phyloP scores from a whole-genome alignment of 1,284 basidiomycete genomes.

The Moesziomyces globuligerus region DNA sequence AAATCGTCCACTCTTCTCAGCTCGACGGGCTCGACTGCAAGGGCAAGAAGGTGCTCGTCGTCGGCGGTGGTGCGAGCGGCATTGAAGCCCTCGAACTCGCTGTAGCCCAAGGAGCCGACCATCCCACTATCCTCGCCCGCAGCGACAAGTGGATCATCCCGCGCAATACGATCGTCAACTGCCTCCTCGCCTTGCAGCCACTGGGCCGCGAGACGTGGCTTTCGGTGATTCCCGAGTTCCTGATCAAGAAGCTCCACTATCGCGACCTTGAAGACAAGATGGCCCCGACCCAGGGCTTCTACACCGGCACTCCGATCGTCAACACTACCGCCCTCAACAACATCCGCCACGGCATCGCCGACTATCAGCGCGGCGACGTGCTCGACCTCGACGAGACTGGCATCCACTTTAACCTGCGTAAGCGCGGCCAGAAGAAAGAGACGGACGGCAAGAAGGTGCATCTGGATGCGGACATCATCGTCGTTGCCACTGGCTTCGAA shows the following conservation, averaged over 20 bases:
- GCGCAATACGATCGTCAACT: constrained; percentile 72
- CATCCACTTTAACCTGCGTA: constrained; percentile 68
- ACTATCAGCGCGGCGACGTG: constrained; percentile 74
- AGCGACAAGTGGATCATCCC: constrained; percentile 62
- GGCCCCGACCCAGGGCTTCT: constrained; percentile 61
- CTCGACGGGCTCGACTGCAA: constrained; percentile 69
- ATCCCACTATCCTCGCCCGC: constrained; percentile 71
- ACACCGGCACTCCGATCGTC: constrained; percentile 69
- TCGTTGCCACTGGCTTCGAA: constrained; percentile 75
- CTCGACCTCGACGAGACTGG: constrained; percentile 70
- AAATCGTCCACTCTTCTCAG: constrained; percentile 73
- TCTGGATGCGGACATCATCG: constrained; percentile 73
- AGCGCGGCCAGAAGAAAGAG: constrained; percentile 63
- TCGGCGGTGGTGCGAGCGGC: constrained; percentile 75
- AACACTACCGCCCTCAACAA: constrained; percentile 73
- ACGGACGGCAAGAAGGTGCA: constrained; percentile 67
- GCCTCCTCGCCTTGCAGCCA: constrained; percentile 72
- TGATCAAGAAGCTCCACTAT: constrained; percentile 73
- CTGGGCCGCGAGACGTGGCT: constrained; percentile 70
- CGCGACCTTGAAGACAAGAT: constrained; percentile 70
- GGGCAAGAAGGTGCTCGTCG: constrained; percentile 70
- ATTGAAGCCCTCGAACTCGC: constrained; percentile 74
- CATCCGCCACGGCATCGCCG: constrained; percentile 71
- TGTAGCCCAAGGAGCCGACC: constrained; percentile 69
- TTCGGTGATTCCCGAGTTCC: constrained; percentile 70